Evolutionary conservation across 495 filamentous ascomycete species (phyloP), one percentile per base, ranked within the genome.

Genomic region (Daldinia childiae): DNA sequence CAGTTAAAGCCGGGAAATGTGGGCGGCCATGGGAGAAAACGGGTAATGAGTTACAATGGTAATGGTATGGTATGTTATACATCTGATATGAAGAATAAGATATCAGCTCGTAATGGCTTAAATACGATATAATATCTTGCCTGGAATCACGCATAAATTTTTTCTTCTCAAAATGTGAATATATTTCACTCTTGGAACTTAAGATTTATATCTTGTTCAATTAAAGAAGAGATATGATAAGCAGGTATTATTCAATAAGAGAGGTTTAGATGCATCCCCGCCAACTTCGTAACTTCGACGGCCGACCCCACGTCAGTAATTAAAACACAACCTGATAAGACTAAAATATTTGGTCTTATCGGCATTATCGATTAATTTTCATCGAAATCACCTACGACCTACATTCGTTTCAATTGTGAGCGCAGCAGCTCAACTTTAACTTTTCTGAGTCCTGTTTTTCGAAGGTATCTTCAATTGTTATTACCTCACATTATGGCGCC

Each of bases 401-500:
- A 58, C 60, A 8, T 51, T 54, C 45, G 15, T 51, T 21, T 43
- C 11, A 29, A 55, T 57, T 36, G 48, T 50, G 17, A 45, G 45
- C 17, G 34, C 59, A 39, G 2, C 55, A 58, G 32, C 32, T 30
- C 29, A 38, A 12, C n/a, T 19, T 39, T 36, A 14, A 36, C 4
- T 43, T 38, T 15, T 43, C 57, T 29, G 36, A 2, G 14, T 11
- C 14, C 15, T 6, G 19, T 60, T 30, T 14, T 38, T 19, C 24
- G 7, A 26, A 43, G 21, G 27, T n/a, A n/a, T 38, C 2, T 57
- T 26, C 14, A 60, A 19, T 14, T 27, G 38, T 41, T 30, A 26
- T 52, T 26, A 30, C 14, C 32, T 69, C 43, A 21, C 27, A 68
- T 59, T 45, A 84, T 84, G 82, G 82, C 82, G 15, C 82, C 82